A percentile compares a stretch with the other conserved stretches of the same genome.
phyloP scores from a whole-genome alignment of 2,329 filamentous ascomycete genomes.

The Trichoderma sp. region DNA sequence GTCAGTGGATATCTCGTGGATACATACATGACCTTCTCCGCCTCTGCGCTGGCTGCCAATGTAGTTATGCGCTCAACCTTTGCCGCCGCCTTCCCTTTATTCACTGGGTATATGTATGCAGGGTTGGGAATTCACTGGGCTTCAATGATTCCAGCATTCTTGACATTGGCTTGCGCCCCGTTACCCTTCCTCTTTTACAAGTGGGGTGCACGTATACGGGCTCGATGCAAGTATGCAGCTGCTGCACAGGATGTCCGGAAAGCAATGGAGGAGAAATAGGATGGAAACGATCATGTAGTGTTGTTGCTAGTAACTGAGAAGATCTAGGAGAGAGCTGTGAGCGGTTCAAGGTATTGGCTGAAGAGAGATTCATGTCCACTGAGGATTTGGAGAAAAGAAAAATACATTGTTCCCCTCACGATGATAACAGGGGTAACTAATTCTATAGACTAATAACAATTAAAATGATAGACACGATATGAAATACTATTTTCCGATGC shows the following conservation, averaged over 20 bases:
- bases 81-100: constrained; percentile 66
- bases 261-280: background rate
- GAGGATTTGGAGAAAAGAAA: background rate
- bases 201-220: background rate
- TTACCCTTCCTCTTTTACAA: background rate
- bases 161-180: constrained; percentile 48
- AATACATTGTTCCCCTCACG: background rate
- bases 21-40: constrained; percentile 66
- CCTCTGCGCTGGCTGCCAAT: constrained; percentile 66
- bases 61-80: constrained; percentile 65
- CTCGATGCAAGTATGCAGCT: background rate
- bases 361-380: background rate
- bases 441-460: background rate
- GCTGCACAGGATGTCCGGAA: background rate
- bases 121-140: constrained; percentile 69
- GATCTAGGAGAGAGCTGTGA: background rate
- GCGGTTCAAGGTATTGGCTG: background rate
- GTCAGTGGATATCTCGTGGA: constrained; percentile 63
- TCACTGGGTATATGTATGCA: constrained; percentile 53
- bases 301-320: background rate
- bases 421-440: background rate
- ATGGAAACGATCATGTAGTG: background rate
- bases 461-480: background rate
- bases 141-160: constrained; percentile 64
- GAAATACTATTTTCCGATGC: background rate